These are phyloP conservation scores for Coleophoma cylindrospora DNA, from an alignment of 2,329 filamentous ascomycete genomes.

Conservation along the genomic window DNA sequence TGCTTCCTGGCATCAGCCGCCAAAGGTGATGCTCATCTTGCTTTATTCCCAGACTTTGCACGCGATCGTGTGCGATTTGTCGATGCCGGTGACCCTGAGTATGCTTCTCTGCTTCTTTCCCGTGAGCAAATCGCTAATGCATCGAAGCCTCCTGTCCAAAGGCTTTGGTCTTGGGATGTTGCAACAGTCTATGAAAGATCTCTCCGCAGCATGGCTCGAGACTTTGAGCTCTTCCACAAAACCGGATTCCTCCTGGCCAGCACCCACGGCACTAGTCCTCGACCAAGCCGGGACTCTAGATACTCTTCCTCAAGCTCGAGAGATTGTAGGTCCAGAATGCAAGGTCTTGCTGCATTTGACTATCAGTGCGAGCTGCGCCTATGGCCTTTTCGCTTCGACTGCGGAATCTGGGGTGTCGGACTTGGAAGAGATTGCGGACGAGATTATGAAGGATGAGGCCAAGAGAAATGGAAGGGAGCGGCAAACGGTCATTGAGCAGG, in stretches of 20 bases:
- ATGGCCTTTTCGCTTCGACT: neutral
- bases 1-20: neutral
- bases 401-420: neutral
- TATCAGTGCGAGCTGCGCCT: neutral
- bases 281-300: neutral
- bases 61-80: neutral
- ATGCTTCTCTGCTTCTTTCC: neutral
- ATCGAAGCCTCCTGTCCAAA: neutral
- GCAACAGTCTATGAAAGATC: neutral
- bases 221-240: neutral
- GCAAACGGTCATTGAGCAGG: neutral
- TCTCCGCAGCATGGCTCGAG: neutral
- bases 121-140: neutral
- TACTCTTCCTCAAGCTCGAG: neutral
- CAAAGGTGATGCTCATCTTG: slow-evolving; percentile 1
- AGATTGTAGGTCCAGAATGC: neutral
- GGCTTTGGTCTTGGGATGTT: neutral
- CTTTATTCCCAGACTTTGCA: neutral
- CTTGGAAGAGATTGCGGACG: neutral
- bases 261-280: slow-evolving; percentile 1
- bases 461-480: neutral
- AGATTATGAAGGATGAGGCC: neutral
- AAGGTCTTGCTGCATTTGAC: slow-evolving; percentile 3
- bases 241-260: neutral
- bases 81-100: neutral